A percentile compares a stretch with the other conserved stretches of the same genome.
These are phyloP conservation scores for Lentinula sp. DNA, from an alignment of 768 basidiomycete genomes.

Conservation along the genomic window DNA sequence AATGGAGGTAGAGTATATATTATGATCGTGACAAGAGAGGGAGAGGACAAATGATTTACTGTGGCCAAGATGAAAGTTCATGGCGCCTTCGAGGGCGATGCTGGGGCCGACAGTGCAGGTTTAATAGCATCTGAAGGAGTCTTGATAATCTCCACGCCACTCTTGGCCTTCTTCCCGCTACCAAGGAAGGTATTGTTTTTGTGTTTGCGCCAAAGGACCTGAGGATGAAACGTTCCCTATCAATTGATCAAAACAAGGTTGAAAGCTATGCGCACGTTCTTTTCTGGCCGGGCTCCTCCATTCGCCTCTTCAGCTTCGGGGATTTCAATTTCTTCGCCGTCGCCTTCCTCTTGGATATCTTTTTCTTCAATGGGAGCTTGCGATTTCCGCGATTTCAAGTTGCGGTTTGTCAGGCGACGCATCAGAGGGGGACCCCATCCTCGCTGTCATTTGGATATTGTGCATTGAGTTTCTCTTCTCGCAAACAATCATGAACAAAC, in stretches of 20 bases:
- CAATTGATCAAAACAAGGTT: neutral
- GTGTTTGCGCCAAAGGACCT: constrained; percentile 5
- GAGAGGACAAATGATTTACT: too few relatives aligned
- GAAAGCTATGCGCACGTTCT: neutral
- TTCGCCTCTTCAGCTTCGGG: constrained; percentile 7
- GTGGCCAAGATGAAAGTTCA: neutral
- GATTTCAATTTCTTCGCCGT: constrained; percentile 5
- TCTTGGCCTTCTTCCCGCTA: neutral
- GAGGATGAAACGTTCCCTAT: neutral
- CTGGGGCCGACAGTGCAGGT: neutral
- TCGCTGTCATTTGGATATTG: neutral
- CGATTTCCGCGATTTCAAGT: neutral
- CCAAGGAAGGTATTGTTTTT: neutral
- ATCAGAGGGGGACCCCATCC: constrained; percentile 4
- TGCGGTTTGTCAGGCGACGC: constrained; percentile 1
- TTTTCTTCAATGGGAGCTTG: neutral
- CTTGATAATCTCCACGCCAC: constrained; percentile 1
- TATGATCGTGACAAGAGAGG: too few relatives aligned
- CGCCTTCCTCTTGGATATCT: constrained; percentile 4
- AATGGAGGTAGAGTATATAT: too few relatives aligned
- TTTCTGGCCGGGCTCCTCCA: constrained; percentile 1
- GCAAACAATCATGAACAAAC: neutral
- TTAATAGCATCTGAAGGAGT: constrained; percentile 1
- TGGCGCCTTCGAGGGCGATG: neutral
- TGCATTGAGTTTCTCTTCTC: neutral